phyloP scores from a whole-genome alignment of 768 basidiomycete species.

The Gymnopilus junonius region DNA sequence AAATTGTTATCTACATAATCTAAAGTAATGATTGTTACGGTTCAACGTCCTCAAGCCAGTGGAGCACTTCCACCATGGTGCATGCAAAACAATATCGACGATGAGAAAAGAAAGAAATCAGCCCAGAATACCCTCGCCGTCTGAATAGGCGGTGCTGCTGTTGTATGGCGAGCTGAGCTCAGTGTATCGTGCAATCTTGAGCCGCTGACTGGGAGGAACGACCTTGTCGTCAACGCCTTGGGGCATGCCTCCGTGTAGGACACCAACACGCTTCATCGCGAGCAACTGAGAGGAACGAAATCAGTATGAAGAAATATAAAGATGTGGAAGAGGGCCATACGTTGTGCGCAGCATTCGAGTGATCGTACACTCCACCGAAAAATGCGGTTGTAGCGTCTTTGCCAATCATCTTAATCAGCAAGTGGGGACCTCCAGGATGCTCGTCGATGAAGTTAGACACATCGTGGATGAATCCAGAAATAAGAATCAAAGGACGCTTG shows the following conservation, averaged over 20 bases:
- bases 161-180: conserved; percentile 59
- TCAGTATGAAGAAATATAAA: conserved; percentile 63
- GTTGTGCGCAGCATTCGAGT: conserved; percentile 64
- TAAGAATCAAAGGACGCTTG: conserved; percentile 80
- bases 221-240: conserved; percentile 62
- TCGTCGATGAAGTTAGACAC: conserved; percentile 84
- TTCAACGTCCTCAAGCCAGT: neutral
- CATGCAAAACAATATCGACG: conserved; percentile 3
- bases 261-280: conserved; percentile 65
- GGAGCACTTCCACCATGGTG: neutral
- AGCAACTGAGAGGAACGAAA: conserved; percentile 48
- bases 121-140: conserved; percentile 50
- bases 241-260: conserved; percentile 52
- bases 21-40: neutral
- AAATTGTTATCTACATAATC: conserved; percentile 3
- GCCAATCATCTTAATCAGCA: conserved; percentile 84
- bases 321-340: conserved; percentile 24
- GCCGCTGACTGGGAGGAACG: conserved; percentile 74
- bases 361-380: conserved; percentile 77
- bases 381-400: conserved; percentile 93
- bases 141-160: conserved; percentile 60
- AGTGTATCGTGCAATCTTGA: conserved; percentile 68
- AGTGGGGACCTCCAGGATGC: conserved; percentile 89
- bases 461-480: conserved; percentile 95
- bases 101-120: conserved; percentile 5